Percentiles rank a stretch among this genome's conserved stretches.
Conservation (phyloP, 768 basidiomycete genomes). For the Podaxis sp. region DNA sequence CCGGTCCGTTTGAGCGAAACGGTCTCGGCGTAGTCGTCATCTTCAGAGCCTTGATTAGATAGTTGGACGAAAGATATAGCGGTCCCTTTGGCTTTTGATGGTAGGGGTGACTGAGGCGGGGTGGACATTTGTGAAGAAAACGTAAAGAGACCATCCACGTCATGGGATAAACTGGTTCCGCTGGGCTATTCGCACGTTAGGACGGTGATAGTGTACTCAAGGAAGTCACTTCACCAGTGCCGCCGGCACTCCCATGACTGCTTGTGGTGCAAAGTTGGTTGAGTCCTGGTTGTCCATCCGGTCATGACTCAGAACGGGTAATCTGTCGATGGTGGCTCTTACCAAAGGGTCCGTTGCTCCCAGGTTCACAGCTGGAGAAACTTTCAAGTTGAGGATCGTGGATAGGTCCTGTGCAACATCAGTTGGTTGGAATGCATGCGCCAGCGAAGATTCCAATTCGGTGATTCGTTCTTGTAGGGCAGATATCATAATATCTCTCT, state of each 20-base stretch:
- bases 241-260: neutral
- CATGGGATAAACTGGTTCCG: neutral
- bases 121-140: slow-evolving; percentile 13
- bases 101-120: slow-evolving; percentile 10
- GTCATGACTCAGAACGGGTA: neutral
- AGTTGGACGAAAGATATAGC: slow-evolving; percentile 3
- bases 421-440: slow-evolving; percentile 39
- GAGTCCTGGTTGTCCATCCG: neutral
- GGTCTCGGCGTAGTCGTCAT: neutral
- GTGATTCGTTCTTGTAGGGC: slow-evolving; percentile 43
- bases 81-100: neutral
- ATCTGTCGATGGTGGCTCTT: neutral
- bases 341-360: neutral
- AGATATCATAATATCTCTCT: slow-evolving; percentile 51
- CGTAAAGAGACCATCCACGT: neutral
- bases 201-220: neutral
- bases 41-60: slow-evolving; percentile 4
- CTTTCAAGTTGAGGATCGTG: slow-evolving; percentile 40
- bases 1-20: neutral
- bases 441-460: slow-evolving; percentile 46
- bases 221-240: neutral
- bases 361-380: slow-evolving; percentile 40
- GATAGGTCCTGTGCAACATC: slow-evolving; percentile 25
- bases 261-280: neutral
- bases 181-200: neutral